A percentile compares a stretch with the other conserved stretches of the same genome.
phyloP scores from a whole-genome alignment of 2,329 filamentous ascomycete genomes.

The Dactylellina leptospora region DNA sequence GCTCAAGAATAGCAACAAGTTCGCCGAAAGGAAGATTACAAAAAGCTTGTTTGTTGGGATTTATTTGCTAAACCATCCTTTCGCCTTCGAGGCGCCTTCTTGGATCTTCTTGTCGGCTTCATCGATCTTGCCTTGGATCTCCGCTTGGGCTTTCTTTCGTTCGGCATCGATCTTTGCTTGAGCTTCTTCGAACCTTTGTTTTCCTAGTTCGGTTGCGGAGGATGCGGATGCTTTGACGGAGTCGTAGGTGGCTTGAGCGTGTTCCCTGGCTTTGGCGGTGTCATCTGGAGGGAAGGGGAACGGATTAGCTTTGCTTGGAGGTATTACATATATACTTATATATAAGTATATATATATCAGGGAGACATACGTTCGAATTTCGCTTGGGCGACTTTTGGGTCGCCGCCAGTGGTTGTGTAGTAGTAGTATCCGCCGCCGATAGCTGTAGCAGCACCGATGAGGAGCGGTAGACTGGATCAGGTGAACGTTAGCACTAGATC shows the following conservation, averaged over 20 bases:
- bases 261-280: slow-evolving; percentile 38
- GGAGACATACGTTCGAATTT: slow-evolving; percentile 36
- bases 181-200: slow-evolving; percentile 43
- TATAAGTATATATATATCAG: background rate
- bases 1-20: too few species aligned
- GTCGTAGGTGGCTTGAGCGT: slow-evolving; percentile 37
- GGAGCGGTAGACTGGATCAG: slow-evolving; percentile 28
- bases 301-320: background rate
- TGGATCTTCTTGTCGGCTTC: slow-evolving; percentile 49
- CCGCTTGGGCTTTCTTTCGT: slow-evolving; percentile 33
- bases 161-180: slow-evolving; percentile 34
- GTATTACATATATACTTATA: background rate
- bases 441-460: slow-evolving; percentile 27
- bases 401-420: slow-evolving; percentile 33
- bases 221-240: slow-evolving; percentile 33
- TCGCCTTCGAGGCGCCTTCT: slow-evolving; percentile 36
- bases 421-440: slow-evolving; percentile 51
- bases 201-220: slow-evolving; percentile 27
- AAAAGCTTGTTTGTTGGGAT: too few species aligned
- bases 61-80: slow-evolving; percentile 49
- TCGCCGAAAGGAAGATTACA: too few species aligned
- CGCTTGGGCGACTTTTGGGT: slow-evolving; percentile 24
- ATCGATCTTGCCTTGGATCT: slow-evolving; percentile 44
- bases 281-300: slow-evolving; percentile 10
- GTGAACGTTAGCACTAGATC: slow-evolving; percentile 1